phyloP scores from a whole-genome alignment of 176 grass and related monocot genomes.

The Thinopyrum elongatum region DNA sequence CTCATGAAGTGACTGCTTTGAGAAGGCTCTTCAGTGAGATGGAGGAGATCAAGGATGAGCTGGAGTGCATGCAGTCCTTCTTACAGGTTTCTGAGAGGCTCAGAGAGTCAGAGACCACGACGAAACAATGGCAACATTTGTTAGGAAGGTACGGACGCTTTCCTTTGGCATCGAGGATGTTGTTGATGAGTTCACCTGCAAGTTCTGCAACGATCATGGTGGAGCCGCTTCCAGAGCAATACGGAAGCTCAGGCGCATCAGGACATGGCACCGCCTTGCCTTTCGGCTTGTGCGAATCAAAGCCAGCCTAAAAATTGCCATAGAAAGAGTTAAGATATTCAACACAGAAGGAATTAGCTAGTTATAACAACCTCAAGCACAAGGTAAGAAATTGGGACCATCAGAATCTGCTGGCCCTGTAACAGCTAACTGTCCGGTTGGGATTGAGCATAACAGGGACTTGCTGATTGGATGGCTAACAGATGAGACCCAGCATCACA shows the following conservation, averaged over 20 bases:
- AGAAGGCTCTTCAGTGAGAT: not conserved
- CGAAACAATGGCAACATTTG: not conserved
- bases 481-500: not conserved
- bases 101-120: not conserved
- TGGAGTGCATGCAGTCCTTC: slow-evolving; percentile 13
- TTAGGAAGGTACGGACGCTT: not conserved
- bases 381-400: not conserved
- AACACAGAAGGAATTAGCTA: not conserved
- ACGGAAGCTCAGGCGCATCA: not conserved
- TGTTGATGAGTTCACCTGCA: slow-evolving; percentile 17
- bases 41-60: not conserved
- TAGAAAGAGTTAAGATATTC: not conserved
- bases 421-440: not conserved
- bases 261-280: not conserved
- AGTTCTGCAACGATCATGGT: not conserved
- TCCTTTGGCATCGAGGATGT: slow-evolving; percentile 6
- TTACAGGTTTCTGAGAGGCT: not conserved
- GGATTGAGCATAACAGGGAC: not conserved
- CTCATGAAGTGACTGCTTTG: not conserved
- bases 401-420: not conserved
- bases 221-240: not conserved
- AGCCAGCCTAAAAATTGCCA: not conserved
- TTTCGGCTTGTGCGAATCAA: not conserved
- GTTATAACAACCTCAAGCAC: not conserved
- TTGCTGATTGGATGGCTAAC: not conserved